Percentiles rank a stretch among this genome's conserved stretches.
phyloP scores from a whole-genome alignment of 768 basidiomycete species.

The Boletus eberwhitei region DNA sequence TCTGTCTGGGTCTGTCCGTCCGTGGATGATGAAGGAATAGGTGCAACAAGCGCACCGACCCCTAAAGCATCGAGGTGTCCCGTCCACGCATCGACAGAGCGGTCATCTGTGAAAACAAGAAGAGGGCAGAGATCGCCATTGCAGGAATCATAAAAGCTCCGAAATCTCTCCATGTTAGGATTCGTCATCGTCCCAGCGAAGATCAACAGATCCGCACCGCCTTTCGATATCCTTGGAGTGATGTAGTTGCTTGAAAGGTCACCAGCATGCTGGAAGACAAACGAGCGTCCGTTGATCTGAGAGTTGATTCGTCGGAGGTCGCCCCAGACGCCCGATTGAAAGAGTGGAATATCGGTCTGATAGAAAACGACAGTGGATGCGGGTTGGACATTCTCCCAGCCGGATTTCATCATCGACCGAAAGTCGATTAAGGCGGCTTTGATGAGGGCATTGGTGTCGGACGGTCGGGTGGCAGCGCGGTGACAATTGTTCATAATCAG shows the following conservation, averaged over 20 bases:
- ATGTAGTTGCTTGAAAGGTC: conserved; percentile 15
- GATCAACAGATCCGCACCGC: conserved; percentile 24
- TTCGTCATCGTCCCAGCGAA: conserved; percentile 15
- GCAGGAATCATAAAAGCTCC: conserved; percentile 15
- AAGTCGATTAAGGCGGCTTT: conserved; percentile 27
- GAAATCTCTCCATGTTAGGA: conserved; percentile 8
- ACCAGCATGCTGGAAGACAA: conserved; percentile 20
- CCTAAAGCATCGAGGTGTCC: conserved; percentile 5
- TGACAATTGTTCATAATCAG: conserved; percentile 23
- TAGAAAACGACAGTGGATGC: conserved; percentile 18
- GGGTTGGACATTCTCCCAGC: conserved; percentile 23
- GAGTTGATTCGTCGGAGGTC: conserved; percentile 15
- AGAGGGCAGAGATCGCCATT: conserved; percentile 26
- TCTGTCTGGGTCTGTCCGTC: neutral
- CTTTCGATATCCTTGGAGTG: conserved; percentile 18
- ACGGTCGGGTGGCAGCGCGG: conserved; percentile 14
- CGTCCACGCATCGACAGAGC: conserved; percentile 10
- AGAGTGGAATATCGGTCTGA: conserved; percentile 14
- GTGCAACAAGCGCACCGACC: conserved; percentile 13
- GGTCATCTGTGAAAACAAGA: conserved; percentile 17
- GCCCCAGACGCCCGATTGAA: conserved; percentile 14
- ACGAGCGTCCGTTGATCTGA: conserved; percentile 23
- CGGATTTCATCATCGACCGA: conserved; percentile 25
- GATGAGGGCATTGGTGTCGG: conserved; percentile 20
- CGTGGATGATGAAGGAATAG: neutral